Evolutionary conservation across 345 rosid genomes (phyloP).

Genomic region (Gossypium rotundifolium): DNA sequence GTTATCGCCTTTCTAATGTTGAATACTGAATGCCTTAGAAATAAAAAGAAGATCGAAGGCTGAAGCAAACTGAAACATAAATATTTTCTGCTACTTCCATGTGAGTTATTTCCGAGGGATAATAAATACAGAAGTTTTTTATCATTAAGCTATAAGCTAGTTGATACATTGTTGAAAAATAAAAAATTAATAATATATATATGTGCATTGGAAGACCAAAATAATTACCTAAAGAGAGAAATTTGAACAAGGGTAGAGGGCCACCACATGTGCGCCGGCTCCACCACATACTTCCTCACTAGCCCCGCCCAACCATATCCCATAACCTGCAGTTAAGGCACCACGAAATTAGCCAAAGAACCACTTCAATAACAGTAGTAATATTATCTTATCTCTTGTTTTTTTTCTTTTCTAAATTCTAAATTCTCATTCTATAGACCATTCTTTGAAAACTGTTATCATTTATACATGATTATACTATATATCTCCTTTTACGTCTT

Average conservation of each 20-base stretch:
- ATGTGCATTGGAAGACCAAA: neutral
- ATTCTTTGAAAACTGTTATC: too few species aligned
- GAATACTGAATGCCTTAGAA: neutral
- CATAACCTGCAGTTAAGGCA: conserved; percentile 31
- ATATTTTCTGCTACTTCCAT: neutral
- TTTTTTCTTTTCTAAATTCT: too few species aligned
- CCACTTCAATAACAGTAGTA: too few species aligned
- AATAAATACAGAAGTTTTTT: too few species aligned
- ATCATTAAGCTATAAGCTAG: too few species aligned
- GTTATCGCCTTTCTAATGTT: neutral
- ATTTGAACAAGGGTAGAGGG: conserved; percentile 54
- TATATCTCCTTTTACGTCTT: neutral
- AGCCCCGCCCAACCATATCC: conserved; percentile 76
- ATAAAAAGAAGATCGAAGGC: neutral
- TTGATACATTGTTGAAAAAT: too few species aligned
- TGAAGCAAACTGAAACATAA: neutral
- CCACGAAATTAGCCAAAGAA: neutral
- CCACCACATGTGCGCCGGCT: conserved; percentile 78
- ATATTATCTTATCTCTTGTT: too few species aligned
- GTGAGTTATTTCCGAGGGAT: neutral
- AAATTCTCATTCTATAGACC: too few species aligned
- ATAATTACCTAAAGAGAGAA: conserved; percentile 49
- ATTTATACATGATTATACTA: neutral
- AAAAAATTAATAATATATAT: too few species aligned
- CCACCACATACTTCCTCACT: conserved; percentile 53